Conservation (phyloP, 2,329 filamentous ascomycete genomes). For the Clonostachys rosea region DNA sequence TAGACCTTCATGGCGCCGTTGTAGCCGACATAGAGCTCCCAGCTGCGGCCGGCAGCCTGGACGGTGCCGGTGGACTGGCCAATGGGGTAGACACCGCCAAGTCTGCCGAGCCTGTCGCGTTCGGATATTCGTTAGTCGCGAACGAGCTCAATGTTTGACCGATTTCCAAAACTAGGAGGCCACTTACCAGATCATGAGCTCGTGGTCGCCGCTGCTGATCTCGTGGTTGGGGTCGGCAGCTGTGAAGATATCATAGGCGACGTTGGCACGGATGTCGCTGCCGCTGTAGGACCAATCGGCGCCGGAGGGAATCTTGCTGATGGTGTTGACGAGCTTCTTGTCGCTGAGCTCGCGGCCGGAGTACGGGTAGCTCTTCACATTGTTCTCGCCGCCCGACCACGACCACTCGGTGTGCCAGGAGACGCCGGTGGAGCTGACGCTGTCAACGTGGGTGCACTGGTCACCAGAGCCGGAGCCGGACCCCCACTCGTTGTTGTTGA, state of each 20-base stretch:
- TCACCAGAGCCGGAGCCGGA: constrained; percentile 19
- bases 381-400: constrained; percentile 26
- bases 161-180: neutral
- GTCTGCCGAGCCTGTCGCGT: constrained; percentile 9
- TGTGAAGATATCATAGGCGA: constrained; percentile 58
- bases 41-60: constrained; percentile 45
- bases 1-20: constrained; percentile 58
- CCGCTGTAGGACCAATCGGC: constrained; percentile 24
- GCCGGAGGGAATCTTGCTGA: constrained; percentile 22
- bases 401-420: constrained; percentile 32
- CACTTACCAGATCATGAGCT: constrained; percentile 55
- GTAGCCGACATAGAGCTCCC: constrained; percentile 51
- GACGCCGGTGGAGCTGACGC: constrained; percentile 20
- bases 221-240: constrained; percentile 30
- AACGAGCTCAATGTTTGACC: neutral
- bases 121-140: neutral
- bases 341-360: constrained; percentile 9
- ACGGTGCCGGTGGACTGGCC: constrained; percentile 43
- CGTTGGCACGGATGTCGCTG: constrained; percentile 38
- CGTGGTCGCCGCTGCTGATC: constrained; percentile 38
- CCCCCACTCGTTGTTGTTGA: constrained; percentile 36
- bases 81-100: constrained; percentile 11
- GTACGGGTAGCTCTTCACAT: constrained; percentile 36
- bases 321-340: constrained; percentile 19
- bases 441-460: constrained; percentile 33